These are phyloP conservation scores for Aspergillus sparsus DNA, from an alignment of 495 filamentous ascomycete genomes.

Conservation along the genomic window DNA sequence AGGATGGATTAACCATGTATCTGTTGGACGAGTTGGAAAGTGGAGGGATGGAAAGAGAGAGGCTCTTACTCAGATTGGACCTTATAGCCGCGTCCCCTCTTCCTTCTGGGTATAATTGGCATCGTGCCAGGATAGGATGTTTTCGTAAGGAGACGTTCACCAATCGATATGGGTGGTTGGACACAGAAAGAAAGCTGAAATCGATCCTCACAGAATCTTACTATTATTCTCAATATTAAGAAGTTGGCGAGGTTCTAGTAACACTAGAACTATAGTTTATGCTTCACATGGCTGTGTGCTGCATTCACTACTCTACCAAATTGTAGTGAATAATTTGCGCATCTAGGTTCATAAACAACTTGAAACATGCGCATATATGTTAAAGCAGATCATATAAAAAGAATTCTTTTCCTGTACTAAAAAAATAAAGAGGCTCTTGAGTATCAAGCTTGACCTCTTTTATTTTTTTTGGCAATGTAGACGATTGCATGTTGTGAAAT, in stretches of 20 bases:
- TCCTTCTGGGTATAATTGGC: conserved; percentile 8
- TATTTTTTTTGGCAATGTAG: too few relatives aligned
- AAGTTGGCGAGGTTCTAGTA: neutral
- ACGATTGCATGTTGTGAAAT: too few relatives aligned
- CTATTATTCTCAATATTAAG: neutral
- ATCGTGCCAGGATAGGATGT: neutral
- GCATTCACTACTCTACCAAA: neutral
- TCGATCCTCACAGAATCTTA: neutral
- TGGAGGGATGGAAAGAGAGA: neutral
- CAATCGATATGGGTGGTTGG: neutral
- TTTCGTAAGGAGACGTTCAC: neutral
- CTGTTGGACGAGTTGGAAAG: neutral
- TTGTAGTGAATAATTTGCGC: neutral
- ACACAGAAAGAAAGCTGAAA: neutral
- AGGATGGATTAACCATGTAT: neutral
- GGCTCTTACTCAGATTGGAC: conserved; percentile 2
- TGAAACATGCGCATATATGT: too few relatives aligned
- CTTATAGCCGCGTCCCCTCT: conserved; percentile 4
- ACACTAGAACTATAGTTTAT: neutral
- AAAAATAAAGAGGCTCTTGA: too few relatives aligned
- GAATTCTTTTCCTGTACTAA: too few relatives aligned
- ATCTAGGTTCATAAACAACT: neutral
- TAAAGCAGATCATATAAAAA: too few relatives aligned
- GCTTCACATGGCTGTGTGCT: neutral
- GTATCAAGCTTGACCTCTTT: too few relatives aligned